A percentile compares a stretch with the other conserved stretches of the same genome.
phyloP scores from a whole-genome alignment of 768 basidiomycete species.

The Vararia minispora region DNA sequence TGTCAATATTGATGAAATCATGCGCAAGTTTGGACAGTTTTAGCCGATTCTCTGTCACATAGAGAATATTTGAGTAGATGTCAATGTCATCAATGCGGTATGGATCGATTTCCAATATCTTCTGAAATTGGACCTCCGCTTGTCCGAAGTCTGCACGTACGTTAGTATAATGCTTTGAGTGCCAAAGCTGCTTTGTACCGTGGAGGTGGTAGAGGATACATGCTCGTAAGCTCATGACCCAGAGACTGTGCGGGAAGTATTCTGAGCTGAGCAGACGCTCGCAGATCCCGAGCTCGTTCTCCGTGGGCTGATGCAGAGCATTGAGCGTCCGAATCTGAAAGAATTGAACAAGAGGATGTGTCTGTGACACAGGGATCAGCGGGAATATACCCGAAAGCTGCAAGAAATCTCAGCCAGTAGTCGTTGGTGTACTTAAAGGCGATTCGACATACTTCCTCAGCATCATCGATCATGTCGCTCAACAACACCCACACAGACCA shows the following conservation, averaged over 20 bases:
- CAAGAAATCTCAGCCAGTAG: conserved; percentile 1
- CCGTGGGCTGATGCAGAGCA: conserved; percentile 81
- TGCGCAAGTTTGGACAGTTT: conserved; percentile 89
- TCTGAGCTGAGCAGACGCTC: conserved; percentile 61
- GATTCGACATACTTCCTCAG: conserved; percentile 12
- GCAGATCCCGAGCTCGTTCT: conserved; percentile 73
- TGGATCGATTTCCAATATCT: conserved; percentile 71
- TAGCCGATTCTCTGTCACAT: conserved; percentile 82
- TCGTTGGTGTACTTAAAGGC: conserved; percentile 13
- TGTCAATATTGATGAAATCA: conserved; percentile 79
- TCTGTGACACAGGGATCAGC: conserved; percentile 34
- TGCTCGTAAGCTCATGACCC: conserved; percentile 80
- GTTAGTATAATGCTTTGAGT: conserved; percentile 1
- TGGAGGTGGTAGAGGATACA: conserved; percentile 84
- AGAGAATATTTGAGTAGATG: conserved; percentile 92
- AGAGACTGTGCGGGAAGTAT: conserved; percentile 73
- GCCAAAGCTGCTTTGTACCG: conserved; percentile 32
- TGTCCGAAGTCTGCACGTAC: conserved; percentile 64
- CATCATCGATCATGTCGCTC: conserved; percentile 12
- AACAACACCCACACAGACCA: conserved; percentile 12
- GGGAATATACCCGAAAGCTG: conserved; percentile 35
- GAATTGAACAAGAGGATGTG: conserved; percentile 47
- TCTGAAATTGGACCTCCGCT: conserved; percentile 79
- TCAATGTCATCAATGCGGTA: conserved; percentile 92
- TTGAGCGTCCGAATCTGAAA: conserved; percentile 88